A percentile compares a stretch with the other conserved stretches of the same genome.
Conservation (phyloP, 176 grass and related monocot species). For the Musa troglodytarum region DNA sequence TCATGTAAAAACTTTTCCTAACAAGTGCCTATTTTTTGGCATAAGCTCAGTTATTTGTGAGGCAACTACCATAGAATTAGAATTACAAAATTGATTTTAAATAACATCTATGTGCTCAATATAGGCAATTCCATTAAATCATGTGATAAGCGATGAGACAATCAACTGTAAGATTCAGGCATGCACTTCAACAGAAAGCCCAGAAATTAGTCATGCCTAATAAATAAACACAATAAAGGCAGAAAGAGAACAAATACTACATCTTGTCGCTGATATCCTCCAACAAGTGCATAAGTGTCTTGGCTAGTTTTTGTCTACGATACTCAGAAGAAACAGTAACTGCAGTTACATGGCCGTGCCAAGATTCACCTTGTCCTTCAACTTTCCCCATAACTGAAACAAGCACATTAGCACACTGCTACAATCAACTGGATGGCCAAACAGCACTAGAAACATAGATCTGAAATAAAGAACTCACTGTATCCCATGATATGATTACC, state of each 20-base stretch:
- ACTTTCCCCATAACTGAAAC: conserved; percentile 97
- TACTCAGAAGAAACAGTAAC: conserved; percentile 84
- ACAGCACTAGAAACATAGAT: background rate
- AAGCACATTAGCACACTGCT: conserved; percentile 9
- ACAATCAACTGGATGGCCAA: background rate
- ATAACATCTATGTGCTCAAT: no score
- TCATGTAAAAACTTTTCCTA: no score
- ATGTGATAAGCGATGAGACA: background rate
- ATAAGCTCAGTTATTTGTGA: no score
- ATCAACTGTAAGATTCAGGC: background rate
- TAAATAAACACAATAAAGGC: background rate
- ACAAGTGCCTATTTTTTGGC: no score
- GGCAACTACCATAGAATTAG: no score
- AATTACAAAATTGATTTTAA: no score
- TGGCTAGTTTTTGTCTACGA: conserved; percentile 79
- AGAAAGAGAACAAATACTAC: conserved; percentile 28
- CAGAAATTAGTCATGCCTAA: background rate
- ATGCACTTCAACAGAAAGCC: background rate
- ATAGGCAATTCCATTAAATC: no score
- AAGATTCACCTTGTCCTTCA: conserved; percentile 97
- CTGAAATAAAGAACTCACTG: conserved; percentile 34
- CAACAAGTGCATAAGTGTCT: conserved; percentile 86
- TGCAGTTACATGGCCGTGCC: conserved; percentile 96
- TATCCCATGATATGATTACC: conserved; percentile 91
- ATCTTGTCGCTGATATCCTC: conserved; percentile 95